These are phyloP conservation scores for Trifolium pratense DNA, from an alignment of 306 rosid species.

Conservation along the genomic window DNA sequence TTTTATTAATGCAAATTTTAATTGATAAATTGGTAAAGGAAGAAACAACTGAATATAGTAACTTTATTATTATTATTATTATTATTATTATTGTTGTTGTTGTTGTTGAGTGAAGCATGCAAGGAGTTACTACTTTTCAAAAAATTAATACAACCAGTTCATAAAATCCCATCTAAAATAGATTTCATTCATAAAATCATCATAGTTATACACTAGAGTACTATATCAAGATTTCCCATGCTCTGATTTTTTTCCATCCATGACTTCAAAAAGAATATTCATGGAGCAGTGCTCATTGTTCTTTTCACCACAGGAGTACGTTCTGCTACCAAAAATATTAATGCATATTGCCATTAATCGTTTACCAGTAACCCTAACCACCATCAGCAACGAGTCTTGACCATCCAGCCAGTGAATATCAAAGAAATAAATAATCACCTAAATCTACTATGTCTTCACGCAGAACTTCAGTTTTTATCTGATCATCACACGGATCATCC, in stretches of 20 bases:
- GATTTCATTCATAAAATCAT: constrained; percentile 31
- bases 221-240: constrained; percentile 29
- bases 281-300: too few relatives aligned
- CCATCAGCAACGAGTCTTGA: constrained; percentile 7
- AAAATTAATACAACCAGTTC: constrained; percentile 16
- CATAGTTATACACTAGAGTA: constrained; percentile 31
- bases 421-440: constrained; percentile 40
- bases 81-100: too few relatives aligned
- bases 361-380: background rate
- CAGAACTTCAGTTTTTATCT: constrained; percentile 18
- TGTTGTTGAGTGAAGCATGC: background rate
- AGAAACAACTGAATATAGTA: background rate
- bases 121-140: background rate
- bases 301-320: too few relatives aligned
- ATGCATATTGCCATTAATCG: too few relatives aligned
- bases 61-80: background rate
- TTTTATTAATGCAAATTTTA: too few relatives aligned
- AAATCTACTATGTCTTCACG: constrained; percentile 29
- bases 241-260: constrained; percentile 33
- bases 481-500: constrained; percentile 30
- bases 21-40: too few relatives aligned
- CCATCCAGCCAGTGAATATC: constrained; percentile 21
- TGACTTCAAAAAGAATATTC: too few relatives aligned
- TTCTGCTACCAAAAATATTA: too few relatives aligned
- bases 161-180: constrained; percentile 25